A percentile compares a stretch with the other conserved stretches of the same genome.
phyloP scores from a whole-genome alignment of 2,329 filamentous ascomycete genomes.

The Alternaria sp. region DNA sequence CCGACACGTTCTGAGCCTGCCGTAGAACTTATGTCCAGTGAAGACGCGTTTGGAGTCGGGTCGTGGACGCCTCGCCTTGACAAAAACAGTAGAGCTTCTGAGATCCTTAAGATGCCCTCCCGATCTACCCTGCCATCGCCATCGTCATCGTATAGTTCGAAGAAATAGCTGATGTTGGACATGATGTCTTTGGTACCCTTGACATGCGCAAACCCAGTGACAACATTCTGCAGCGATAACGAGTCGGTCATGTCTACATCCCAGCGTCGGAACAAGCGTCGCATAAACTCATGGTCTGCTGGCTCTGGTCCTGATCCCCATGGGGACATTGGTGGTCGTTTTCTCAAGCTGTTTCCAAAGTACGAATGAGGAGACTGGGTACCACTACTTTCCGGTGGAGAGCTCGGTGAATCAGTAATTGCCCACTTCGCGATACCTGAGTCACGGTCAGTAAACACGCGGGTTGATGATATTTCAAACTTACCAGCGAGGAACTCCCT shows the following conservation, averaged over 20 bases:
- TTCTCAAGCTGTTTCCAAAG: slow-evolving; percentile 59
- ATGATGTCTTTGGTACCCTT: slow-evolving; percentile 96
- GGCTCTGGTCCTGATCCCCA: slow-evolving; percentile 73
- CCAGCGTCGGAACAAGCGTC: slow-evolving; percentile 86
- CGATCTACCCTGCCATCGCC: slow-evolving; percentile 90
- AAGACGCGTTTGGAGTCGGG: slow-evolving; percentile 70
- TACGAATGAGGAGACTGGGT: slow-evolving; percentile 65
- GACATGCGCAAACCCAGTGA: slow-evolving; percentile 86
- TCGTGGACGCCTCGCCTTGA: slow-evolving; percentile 87
- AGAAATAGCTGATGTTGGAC: slow-evolving; percentile 97
- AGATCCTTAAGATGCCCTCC: slow-evolving; percentile 93
- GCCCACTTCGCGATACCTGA: slow-evolving; percentile 87
- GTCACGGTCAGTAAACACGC: slow-evolving; percentile 13
- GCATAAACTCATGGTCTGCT: slow-evolving; percentile 94
- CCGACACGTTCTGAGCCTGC: slow-evolving; percentile 56
- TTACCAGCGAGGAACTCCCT: slow-evolving; percentile 82
- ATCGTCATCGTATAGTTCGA: slow-evolving; percentile 95
- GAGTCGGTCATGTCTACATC: slow-evolving; percentile 79
- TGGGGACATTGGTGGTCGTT: slow-evolving; percentile 57
- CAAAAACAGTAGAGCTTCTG: slow-evolving; percentile 90
- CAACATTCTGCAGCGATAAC: slow-evolving; percentile 88
- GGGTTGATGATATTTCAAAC: slow-evolving; percentile 6
- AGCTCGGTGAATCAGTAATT: slow-evolving; percentile 80
- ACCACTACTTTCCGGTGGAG: slow-evolving; percentile 61
- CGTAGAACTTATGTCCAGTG: slow-evolving; percentile 58